phyloP scores from a whole-genome alignment of 2,329 filamentous ascomycete genomes.

The Xylariales sp. region DNA sequence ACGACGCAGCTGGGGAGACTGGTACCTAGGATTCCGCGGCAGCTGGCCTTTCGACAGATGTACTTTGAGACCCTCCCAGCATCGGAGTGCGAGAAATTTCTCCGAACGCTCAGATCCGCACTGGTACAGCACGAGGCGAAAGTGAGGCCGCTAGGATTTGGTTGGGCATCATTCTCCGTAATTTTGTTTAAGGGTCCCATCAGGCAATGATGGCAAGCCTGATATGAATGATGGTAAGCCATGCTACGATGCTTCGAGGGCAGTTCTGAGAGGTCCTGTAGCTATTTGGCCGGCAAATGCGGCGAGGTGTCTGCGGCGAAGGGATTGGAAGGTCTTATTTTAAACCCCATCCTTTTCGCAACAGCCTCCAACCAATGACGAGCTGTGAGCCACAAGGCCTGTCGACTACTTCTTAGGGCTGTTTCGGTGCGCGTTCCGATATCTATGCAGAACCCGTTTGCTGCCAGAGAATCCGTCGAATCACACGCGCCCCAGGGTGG shows the following conservation, averaged over 20 bases:
- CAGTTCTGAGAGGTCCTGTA: too few relatives aligned
- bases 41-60: not conserved
- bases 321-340: constrained; percentile 8
- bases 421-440: not conserved
- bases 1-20: not conserved
- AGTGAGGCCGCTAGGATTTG: constrained; percentile 11
- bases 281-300: too few relatives aligned
- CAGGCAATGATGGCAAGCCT: not conserved
- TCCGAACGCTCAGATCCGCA: constrained; percentile 11
- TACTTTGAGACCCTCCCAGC: not conserved
- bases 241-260: too few relatives aligned
- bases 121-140: too few relatives aligned
- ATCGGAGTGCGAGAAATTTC: constrained; percentile 10
- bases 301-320: not conserved
- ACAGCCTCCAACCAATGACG: not conserved
- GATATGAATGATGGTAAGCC: too few relatives aligned
- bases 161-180: constrained; percentile 14
- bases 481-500: not conserved
- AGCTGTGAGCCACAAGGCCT: not conserved
- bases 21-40: not conserved
- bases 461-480: not conserved
- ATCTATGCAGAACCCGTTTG: not conserved
- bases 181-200: not conserved
- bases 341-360: not conserved
- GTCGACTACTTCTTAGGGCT: not conserved